A percentile compares a stretch with the other conserved stretches of the same genome.
These are phyloP conservation scores for Penicillium simplicissimum DNA, from an alignment of 495 filamentous ascomycete genomes.

Conservation along the genomic window DNA sequence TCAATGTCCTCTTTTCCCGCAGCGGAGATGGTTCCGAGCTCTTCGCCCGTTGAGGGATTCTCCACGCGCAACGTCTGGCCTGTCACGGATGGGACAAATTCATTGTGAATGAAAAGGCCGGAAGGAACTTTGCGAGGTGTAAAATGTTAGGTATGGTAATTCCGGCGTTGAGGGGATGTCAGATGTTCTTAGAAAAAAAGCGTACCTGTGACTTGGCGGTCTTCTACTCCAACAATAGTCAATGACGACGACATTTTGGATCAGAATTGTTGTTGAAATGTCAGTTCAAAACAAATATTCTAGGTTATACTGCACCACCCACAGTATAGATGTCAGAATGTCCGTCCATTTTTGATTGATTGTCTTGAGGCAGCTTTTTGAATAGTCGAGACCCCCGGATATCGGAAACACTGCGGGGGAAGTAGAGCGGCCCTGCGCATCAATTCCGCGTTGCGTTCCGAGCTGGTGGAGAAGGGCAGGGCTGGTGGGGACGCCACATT, in stretches of 20 bases:
- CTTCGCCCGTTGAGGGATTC: conserved; percentile 34
- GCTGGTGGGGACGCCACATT: background rate
- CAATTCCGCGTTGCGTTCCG: conserved; percentile 6
- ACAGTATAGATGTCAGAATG: background rate
- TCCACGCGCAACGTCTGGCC: conserved; percentile 24
- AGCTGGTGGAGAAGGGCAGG: background rate
- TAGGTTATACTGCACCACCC: too few relatives aligned
- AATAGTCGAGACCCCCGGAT: background rate
- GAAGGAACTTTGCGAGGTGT: conserved; percentile 21
- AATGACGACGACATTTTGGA: conserved; percentile 15
- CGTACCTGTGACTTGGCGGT: conserved; percentile 21
- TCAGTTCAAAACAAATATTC: background rate
- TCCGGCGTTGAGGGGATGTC: too few relatives aligned
- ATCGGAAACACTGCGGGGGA: background rate
- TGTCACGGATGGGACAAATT: conserved; percentile 28
- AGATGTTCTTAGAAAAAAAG: too few relatives aligned
- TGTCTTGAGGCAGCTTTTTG: background rate
- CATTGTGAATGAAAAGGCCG: conserved; percentile 43
- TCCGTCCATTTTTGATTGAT: background rate
- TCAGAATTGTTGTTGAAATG: background rate
- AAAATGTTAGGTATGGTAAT: too few relatives aligned
- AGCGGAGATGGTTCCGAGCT: conserved; percentile 28
- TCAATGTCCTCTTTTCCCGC: conserved; percentile 43
- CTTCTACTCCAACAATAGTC: conserved; percentile 19
- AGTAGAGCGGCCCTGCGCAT: background rate